Base-by-base conservation (phyloP, 2,329 filamentous ascomycete species). In the Cladosporium phlei region DNA sequence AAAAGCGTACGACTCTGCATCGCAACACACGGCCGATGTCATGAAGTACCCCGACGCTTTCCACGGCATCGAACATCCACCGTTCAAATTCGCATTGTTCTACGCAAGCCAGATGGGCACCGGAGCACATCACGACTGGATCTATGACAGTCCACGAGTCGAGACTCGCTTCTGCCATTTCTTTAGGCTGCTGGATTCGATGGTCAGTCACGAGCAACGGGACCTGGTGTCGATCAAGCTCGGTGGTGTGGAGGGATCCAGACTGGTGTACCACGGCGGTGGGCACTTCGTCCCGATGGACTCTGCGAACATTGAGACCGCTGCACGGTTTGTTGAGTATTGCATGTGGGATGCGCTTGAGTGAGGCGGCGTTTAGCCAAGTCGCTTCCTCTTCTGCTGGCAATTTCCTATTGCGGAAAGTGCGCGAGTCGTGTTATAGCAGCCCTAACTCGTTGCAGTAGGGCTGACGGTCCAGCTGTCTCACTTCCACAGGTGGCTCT, bases 161-260 rank as follows among this genome's bases (percentile, higher is more conserved):
- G 9, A 40, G 24, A 40, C 38, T 4, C 25, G 24, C 2, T 30
- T 40, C 7, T 40, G 25, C 11, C 38, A 40, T n/a, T 40, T 40
- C 25, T 29, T 29, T 28, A 25, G 38, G 1, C n/a, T 28, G 17
- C 29, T 9, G 38, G 38, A 40, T 17, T 17, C 38, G 25, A 40
- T 40, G 38, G 38, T 40, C n/a, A 28, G 25, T 4, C 16, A 29
- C 5, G 38, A 40, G 16, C 24, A 40, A 17, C 11, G 25, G 3
- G 38, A 40, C n/a, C 24, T 16, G 17, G 38, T 40, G 16, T 3
- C 17, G 12, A 21, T 14, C 20, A 37, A 21, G 34, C 10, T 37
- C 1, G 8, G 20, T 14, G 34, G 20, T 4, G 34, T 22, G 2
- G 34, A 37, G 34, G 19, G 21, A 21, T n/a, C 34, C 12, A 21